These are phyloP conservation scores for Penicillium mononematosum DNA, from an alignment of 495 filamentous ascomycete genomes.

Conservation along the genomic window DNA sequence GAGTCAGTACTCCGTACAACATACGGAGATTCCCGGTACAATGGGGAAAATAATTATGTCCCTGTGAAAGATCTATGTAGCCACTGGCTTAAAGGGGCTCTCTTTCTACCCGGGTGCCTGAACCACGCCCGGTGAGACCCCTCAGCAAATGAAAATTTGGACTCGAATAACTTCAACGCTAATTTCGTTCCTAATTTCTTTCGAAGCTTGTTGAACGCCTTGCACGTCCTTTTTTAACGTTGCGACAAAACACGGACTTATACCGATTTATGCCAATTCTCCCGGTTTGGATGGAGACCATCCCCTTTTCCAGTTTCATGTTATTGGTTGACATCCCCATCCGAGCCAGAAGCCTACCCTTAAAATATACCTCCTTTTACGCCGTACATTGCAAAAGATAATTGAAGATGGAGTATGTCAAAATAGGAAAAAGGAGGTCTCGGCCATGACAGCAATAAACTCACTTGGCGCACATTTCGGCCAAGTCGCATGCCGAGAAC, in stretches of 20 bases:
- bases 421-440: background rate
- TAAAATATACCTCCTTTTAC: background rate
- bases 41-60: conserved; percentile 3
- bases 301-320: background rate
- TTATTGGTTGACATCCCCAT: background rate
- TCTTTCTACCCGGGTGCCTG: background rate
- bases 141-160: conserved; percentile 10
- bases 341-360: background rate
- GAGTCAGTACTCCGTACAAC: conserved; percentile 5
- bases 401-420: background rate
- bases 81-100: too few relatives aligned
- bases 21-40: conserved; percentile 26
- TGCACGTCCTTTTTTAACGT: background rate
- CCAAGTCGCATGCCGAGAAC: conserved; percentile 20
- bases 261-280: conserved; percentile 5
- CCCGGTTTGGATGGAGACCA: conserved; percentile 4
- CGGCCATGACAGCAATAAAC: background rate
- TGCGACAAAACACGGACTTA: background rate
- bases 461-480: conserved; percentile 13
- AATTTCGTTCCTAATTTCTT: conserved; percentile 12
- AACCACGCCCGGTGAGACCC: conserved; percentile 12
- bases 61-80: background rate
- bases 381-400: background rate
- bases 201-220: conserved; percentile 17
- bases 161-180: background rate